Conservation (phyloP, 257 asterid genomes). For the Nicotiana obtusifolia region DNA sequence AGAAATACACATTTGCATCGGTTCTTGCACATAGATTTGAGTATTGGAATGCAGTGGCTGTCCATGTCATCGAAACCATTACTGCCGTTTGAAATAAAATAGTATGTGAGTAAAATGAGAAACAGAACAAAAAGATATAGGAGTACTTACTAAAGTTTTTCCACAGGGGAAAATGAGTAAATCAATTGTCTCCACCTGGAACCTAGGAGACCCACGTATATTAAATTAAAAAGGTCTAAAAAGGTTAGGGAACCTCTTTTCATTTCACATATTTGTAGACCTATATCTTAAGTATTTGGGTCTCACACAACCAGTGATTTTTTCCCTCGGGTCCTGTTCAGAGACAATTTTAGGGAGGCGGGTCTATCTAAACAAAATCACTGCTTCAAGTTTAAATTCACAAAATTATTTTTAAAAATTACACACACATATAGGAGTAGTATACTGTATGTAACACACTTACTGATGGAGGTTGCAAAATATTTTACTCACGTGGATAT, state of each 20-base stretch:
- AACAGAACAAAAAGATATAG: neutral
- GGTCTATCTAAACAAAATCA: neutral
- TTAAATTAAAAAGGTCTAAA: neutral
- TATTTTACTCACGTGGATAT: neutral
- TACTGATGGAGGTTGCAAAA: neutral
- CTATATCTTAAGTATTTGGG: too few species aligned
- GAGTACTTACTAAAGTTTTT: too few species aligned
- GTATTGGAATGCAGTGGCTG: neutral
- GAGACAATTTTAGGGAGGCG: neutral
- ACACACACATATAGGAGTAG: neutral
- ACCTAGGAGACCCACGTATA: neutral
- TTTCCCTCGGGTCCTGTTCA: too few species aligned
- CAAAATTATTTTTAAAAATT: neutral
- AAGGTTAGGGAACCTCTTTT: neutral
- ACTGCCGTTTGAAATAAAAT: neutral
- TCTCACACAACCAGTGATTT: too few species aligned
- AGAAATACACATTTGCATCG: neutral
- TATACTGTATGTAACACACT: neutral
- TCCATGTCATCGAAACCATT: neutral
- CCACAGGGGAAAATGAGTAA: too few species aligned
- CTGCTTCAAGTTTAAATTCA: neutral
- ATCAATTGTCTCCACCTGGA: neutral
- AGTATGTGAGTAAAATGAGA: neutral
- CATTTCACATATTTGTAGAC: too few species aligned
- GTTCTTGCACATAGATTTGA: neutral